phyloP scores from a whole-genome alignment of 2,329 filamentous ascomycete genomes.

The Colletotrichum sp. region DNA sequence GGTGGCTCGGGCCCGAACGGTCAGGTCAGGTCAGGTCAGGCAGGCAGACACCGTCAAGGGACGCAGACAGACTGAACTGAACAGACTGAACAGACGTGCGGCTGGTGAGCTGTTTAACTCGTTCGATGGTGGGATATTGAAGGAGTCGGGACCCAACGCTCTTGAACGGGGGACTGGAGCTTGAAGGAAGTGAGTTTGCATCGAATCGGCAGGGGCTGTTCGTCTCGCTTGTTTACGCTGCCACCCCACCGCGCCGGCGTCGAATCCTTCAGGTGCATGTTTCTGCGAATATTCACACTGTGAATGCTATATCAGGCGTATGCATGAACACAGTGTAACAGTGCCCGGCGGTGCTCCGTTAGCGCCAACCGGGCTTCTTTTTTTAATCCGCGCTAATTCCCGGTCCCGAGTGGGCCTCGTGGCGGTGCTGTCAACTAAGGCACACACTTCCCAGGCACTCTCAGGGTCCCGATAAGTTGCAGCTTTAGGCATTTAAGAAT shows the following conservation, averaged over 20 bases:
- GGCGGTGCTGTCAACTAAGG: slow-evolving; percentile 6
- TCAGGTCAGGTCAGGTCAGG: background rate
- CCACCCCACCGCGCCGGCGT: background rate
- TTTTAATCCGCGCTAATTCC: slow-evolving; percentile 13
- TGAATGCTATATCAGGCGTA: fast-evolving
- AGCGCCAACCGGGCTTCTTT: slow-evolving; percentile 11
- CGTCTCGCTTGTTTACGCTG: slow-evolving; percentile 5
- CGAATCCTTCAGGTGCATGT: background rate
- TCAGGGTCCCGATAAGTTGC: background rate
- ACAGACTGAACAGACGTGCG: background rate
- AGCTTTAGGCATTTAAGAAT: background rate
- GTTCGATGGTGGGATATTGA: slow-evolving; percentile 11
- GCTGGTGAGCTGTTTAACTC: background rate
- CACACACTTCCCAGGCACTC: background rate
- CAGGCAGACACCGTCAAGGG: background rate
- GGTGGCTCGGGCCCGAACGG: background rate
- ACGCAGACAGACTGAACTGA: background rate
- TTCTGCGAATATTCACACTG: background rate
- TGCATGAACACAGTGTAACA: background rate
- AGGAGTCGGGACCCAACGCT: background rate
- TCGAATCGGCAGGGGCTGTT: background rate
- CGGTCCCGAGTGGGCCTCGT: slow-evolving; percentile 1
- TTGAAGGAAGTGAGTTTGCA: background rate
- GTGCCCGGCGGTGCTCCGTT: background rate
- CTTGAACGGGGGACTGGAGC: background rate